Evolutionary conservation across 2,329 filamentous ascomycete genomes (phyloP).

Genomic region (Fusarium pininemorale): DNA sequence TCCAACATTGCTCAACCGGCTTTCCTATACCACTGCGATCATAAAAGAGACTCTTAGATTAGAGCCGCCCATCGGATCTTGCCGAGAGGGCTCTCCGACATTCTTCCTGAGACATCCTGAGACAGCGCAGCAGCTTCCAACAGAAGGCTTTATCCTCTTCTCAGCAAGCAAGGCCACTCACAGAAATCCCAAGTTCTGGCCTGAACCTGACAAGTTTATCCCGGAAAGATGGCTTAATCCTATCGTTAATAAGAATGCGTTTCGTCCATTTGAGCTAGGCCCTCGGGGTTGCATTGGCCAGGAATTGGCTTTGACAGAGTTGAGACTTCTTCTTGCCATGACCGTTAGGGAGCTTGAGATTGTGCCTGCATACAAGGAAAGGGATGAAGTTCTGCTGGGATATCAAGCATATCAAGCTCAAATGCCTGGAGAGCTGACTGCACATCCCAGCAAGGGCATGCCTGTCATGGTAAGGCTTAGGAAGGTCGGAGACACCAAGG

Average conservation of each 20-base stretch:
- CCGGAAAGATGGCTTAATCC: neutral
- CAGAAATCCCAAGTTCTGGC: neutral
- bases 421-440: neutral
- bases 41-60: conserved; percentile 6
- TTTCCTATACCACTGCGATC: neutral
- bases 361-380: neutral
- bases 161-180: neutral
- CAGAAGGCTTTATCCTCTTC: conserved; percentile 2
- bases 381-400: neutral
- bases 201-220: neutral
- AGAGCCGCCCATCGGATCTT: neutral
- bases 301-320: conserved; percentile 1
- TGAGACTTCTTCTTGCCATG: neutral
- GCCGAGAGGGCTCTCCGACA: neutral
- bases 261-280: neutral
- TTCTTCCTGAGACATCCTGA: neutral
- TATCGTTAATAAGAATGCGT: neutral
- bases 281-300: neutral
- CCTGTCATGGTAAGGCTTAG: neutral
- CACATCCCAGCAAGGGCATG: conserved; percentile 1
- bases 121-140: neutral
- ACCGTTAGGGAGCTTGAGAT: neutral
- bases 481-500: neutral
- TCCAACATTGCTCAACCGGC: neutral
- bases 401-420: neutral